Evolutionary conservation across 2,329 filamentous ascomycete genomes (phyloP).

Genomic region (Thelonectria discophora): DNA sequence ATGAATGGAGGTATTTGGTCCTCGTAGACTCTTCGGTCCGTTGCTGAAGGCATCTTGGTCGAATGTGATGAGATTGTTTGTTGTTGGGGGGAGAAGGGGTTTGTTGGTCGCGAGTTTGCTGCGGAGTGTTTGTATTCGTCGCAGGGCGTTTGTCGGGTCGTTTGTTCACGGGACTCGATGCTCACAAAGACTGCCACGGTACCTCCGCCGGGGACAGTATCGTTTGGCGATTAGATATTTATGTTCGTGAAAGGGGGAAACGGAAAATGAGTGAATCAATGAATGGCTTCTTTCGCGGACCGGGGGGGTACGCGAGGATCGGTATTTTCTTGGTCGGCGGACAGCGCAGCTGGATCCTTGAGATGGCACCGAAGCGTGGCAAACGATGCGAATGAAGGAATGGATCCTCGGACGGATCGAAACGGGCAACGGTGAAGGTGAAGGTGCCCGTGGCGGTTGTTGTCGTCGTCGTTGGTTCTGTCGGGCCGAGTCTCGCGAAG

Average conservation of each 20-base stretch:
- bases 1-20: constrained; percentile 80
- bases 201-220: constrained; percentile 35
- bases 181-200: constrained; percentile 27
- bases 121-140: constrained; percentile 1
- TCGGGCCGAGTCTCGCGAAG: constrained; percentile 32
- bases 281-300: constrained; percentile 37
- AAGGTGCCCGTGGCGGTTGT: constrained; percentile 23
- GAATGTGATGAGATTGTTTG: constrained; percentile 15
- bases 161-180: constrained; percentile 19
- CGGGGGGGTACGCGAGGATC: constrained; percentile 32
- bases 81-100: constrained; percentile 5
- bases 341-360: constrained; percentile 45
- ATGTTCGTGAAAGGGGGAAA: constrained; percentile 32
- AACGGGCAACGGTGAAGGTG: constrained; percentile 16
- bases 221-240: constrained; percentile 34
- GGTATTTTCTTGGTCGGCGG: constrained; percentile 35
- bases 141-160: not conserved
- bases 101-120: constrained; percentile 16
- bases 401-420: constrained; percentile 21
- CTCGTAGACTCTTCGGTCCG: constrained; percentile 69
- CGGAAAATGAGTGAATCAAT: constrained; percentile 30
- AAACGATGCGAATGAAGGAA: constrained; percentile 24
- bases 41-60: constrained; percentile 68
- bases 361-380: constrained; percentile 27
- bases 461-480: constrained; percentile 40